These are phyloP conservation scores for Candida suzukii DNA, from an alignment of 805 yeast genomes.

Conservation along the genomic window DNA sequence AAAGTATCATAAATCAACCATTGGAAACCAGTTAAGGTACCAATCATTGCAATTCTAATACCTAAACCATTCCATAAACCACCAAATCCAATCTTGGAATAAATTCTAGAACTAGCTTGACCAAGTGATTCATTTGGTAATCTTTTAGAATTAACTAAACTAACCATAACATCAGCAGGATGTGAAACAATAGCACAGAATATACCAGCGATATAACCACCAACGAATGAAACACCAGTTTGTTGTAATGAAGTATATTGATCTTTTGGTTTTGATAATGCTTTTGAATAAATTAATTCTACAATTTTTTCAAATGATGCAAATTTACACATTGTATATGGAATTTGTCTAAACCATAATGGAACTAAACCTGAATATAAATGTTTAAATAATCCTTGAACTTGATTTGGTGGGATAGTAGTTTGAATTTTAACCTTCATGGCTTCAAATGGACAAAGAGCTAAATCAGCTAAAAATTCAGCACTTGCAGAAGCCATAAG, in stretches of 20 bases:
- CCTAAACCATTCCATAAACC: constrained; percentile 96
- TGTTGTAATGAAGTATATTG: constrained; percentile 71
- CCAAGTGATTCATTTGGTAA: constrained; percentile 58
- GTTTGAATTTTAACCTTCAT: constrained; percentile 94
- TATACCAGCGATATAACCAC: constrained; percentile 97
- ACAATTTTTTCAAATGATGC: constrained; percentile 92
- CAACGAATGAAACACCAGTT: constrained; percentile 90
- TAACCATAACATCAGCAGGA: constrained; percentile 99
- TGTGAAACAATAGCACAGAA: constrained; percentile 94
- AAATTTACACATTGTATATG: constrained; percentile 97
- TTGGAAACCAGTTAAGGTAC: constrained; percentile 94
- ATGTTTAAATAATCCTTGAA: constrained; percentile 51
- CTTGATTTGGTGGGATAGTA: constrained; percentile 75
- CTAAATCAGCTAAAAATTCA: constrained; percentile 85
- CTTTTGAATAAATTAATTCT: constrained; percentile 59
- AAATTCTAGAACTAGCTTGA: constrained; percentile 66
- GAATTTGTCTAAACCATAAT: constrained; percentile 93
- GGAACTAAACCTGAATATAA: constrained; percentile 88
- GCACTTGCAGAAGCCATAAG: constrained; percentile 89
- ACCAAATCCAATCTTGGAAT: constrained; percentile 72
- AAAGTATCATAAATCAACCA: constrained; percentile 96
- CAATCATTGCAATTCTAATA: constrained; percentile 93
- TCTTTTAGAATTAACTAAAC: constrained; percentile 76
- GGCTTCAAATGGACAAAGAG: constrained; percentile 91
- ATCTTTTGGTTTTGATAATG: constrained; percentile 62